Evolutionary conservation across 2,329 filamentous ascomycete genomes (phyloP), one percentile per base, ranked within the genome.

Genomic region (Fonsecaea nubica): DNA sequence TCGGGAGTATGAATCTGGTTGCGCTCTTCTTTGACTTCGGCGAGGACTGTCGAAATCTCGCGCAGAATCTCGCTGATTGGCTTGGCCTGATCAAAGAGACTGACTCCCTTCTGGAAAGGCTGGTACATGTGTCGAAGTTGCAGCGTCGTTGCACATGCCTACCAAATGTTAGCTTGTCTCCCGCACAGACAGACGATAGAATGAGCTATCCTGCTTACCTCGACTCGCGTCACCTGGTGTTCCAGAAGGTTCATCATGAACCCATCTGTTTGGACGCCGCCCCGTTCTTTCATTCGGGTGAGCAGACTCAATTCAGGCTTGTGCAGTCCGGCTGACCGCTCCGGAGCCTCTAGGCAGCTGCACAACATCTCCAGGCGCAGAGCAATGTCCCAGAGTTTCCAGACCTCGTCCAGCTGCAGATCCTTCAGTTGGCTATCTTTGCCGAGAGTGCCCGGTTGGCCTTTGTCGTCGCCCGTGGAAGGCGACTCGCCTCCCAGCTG

Each of bases 141-240:
- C 58, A 97, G 85, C 0, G 92, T 92, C 36, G 90, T 91, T 72
- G 93, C 86, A 75, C 92, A 95, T 59, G 92, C 90, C 92, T 96
- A 72, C 62, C 45, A 65, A 13, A 40, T 25, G 67, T 78, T 72
- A 79, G 74, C 57, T 55, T 21, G 66, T 72, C 33, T 72, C 61
- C 25, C 66, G 18, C 61, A 62, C n/a, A 33, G 38, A 62, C n/a
- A 33, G 38, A 70, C 57, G 55, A 25, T 25, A 25, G 48, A 35
- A 33, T 25, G 10, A 63, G 40, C 12, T n/a, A 18, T 1, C 25
- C 45, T 50, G 80, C 89, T 80, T 83, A 96, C 93, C 88, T 99
- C 95, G 77, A 99, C 96, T 75, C 95, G 88, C 77, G 91, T 93
- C 72, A 99, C 91, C 84, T 97, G 93, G 76, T 98, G 93, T 77